Evolutionary conservation across 768 basidiomycete species (phyloP).

Genomic region (Boletus rubescentipes): DNA sequence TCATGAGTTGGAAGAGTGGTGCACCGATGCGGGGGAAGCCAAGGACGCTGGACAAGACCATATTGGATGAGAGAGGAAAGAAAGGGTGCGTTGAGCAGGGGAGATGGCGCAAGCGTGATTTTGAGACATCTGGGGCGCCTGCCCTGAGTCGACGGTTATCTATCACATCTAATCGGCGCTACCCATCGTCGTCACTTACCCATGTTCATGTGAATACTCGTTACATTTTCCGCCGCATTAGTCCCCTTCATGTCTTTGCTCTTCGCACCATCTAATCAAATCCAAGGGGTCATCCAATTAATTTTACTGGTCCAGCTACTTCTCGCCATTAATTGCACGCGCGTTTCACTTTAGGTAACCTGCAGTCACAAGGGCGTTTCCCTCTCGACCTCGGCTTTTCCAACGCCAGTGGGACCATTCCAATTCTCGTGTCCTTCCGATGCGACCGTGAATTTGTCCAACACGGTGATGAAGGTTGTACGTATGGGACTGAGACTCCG

Average conservation of each 20-base stretch:
- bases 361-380: no score
- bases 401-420: background rate
- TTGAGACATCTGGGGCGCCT: slow-evolving; percentile 29
- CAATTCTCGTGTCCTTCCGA: no score
- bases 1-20: background rate
- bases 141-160: slow-evolving; percentile 33
- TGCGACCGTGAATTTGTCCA: background rate
- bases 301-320: no score
- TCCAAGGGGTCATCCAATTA: no score
- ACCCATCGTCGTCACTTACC: background rate
- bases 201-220: slow-evolving; percentile 20
- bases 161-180: slow-evolving; percentile 25
- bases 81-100: slow-evolving; percentile 9
- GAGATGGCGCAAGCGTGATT: slow-evolving; percentile 21
- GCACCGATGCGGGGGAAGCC: slow-evolving; percentile 87
- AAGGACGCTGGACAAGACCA: slow-evolving; percentile 84
- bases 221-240: background rate
- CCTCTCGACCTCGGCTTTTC: background rate
- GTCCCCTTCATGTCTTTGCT: no score
- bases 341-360: no score
- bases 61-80: slow-evolving; percentile 31
- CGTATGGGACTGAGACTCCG: no score
- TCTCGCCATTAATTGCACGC: no score
- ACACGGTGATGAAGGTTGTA: background rate
- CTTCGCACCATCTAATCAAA: no score